These are phyloP conservation scores for Tulasnella sp. DNA, from an alignment of 768 basidiomycete species.

Conservation along the genomic window DNA sequence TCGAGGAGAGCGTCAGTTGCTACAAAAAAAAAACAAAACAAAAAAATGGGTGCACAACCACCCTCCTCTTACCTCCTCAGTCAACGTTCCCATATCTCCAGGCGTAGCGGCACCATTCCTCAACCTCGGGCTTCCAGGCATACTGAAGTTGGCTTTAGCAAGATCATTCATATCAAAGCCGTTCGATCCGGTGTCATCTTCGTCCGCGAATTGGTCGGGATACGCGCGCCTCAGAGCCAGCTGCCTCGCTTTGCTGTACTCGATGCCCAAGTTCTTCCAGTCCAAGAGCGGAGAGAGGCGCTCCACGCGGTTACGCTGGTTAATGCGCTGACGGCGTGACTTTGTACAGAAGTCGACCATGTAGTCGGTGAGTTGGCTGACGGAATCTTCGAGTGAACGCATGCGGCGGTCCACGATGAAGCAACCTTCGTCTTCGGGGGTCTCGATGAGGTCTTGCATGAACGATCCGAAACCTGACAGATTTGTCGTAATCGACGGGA, in stretches of 20 bases:
- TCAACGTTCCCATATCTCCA: conserved; percentile 83
- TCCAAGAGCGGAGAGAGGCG: conserved; percentile 85
- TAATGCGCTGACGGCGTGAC: conserved; percentile 92
- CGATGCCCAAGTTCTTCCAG: conserved; percentile 96
- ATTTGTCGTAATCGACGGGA: conserved; percentile 95
- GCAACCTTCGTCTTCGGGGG: conserved; percentile 88
- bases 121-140: conserved; percentile 80
- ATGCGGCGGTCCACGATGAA: conserved; percentile 91
- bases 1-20: too few relatives aligned
- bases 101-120: conserved; percentile 78
- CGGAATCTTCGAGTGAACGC: conserved; percentile 84
- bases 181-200: conserved; percentile 35
- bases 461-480: conserved; percentile 96
- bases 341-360: conserved; percentile 70
- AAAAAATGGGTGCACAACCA: not conserved
- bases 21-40: too few relatives aligned
- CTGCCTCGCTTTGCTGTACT: conserved; percentile 92
- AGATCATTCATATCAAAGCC: conserved; percentile 35
- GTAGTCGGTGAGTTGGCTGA: conserved; percentile 48
- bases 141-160: conserved; percentile 46
- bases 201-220: conserved; percentile 78
- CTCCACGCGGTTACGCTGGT: conserved; percentile 97
- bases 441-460: conserved; percentile 96
- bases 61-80: conserved; percentile 51
- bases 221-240: conserved; percentile 86